A percentile compares a stretch with the other conserved stretches of the same genome.
Evolutionary conservation across 192 early-diverging fungal genomes (phyloP).

Genomic region (Lobosporangium transversale): DNA sequence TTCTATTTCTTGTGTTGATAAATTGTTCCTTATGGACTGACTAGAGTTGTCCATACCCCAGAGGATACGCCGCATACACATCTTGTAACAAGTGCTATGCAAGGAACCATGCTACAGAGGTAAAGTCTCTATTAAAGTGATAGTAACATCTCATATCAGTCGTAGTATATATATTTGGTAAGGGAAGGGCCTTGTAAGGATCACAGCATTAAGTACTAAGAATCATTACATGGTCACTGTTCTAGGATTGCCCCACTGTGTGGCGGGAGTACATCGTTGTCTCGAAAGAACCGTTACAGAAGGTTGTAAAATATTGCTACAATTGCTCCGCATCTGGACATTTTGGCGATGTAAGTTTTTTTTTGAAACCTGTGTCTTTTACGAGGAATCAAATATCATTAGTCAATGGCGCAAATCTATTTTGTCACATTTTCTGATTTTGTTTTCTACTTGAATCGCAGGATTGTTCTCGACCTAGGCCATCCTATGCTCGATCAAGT

Average conservation of each 20-base stretch:
- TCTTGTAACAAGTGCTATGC: background rate
- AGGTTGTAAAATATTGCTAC: constrained; percentile 32
- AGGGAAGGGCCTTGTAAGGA: too few relatives aligned
- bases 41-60: background rate
- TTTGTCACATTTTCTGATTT: too few relatives aligned
- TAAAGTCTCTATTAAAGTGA: too few relatives aligned
- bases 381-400: background rate
- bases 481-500: background rate
- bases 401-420: background rate
- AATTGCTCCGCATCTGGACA: constrained; percentile 34
- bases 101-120: background rate
- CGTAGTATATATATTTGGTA: too few relatives aligned
- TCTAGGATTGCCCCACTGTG: constrained; percentile 32
- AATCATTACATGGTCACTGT: too few relatives aligned
- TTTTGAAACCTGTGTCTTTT: background rate
- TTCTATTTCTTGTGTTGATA: background rate
- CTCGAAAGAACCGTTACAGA: background rate
- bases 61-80: background rate
- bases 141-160: too few relatives aligned
- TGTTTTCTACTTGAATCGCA: background rate
- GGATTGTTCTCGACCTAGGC: background rate
- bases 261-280: constrained; percentile 32
- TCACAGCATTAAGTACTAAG: too few relatives aligned
- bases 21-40: background rate
- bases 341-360: constrained; percentile 42